Evolutionary conservation across 441 rosid genomes (phyloP).

Genomic region (Oxalis stricta): DNA sequence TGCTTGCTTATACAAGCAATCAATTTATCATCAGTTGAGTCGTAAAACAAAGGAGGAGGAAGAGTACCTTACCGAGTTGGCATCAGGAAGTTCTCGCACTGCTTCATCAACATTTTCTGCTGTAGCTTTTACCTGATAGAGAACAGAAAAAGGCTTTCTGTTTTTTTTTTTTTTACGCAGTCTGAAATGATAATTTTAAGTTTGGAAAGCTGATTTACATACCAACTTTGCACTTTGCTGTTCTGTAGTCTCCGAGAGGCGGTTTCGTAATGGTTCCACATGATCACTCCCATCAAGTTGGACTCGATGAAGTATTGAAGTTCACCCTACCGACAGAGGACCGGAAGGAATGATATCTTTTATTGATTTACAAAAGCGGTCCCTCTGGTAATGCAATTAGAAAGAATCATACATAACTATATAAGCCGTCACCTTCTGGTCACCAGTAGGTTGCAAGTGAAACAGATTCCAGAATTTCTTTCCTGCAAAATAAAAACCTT

Average conservation of each 20-base stretch:
- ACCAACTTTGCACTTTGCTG: conserved; percentile 70
- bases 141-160: neutral
- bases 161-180: too few relatives aligned
- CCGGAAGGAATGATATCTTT: neutral
- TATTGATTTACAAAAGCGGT: neutral
- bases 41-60: too few relatives aligned
- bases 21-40: too few relatives aligned
- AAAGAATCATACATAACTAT: too few relatives aligned
- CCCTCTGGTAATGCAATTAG: too few relatives aligned
- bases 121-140: conserved; percentile 64
- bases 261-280: conserved; percentile 66
- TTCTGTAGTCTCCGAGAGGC: conserved; percentile 54
- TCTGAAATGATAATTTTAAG: too few relatives aligned
- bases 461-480: conserved; percentile 98
- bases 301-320: conserved; percentile 94
- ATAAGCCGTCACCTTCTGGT: conserved; percentile 99
- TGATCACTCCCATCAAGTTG: conserved; percentile 93
- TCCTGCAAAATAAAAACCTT: conserved; percentile 23
- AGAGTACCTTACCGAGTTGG: conserved; percentile 61
- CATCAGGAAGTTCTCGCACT: conserved; percentile 95
- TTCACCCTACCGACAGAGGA: conserved; percentile 52
- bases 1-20: too few relatives aligned
- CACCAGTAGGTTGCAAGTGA: conserved; percentile 99
- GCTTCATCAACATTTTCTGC: conserved; percentile 94
- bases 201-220: conserved; percentile 4